Conservation (phyloP, 2,329 filamentous ascomycete genomes). For the Fusarium proliferatum region DNA sequence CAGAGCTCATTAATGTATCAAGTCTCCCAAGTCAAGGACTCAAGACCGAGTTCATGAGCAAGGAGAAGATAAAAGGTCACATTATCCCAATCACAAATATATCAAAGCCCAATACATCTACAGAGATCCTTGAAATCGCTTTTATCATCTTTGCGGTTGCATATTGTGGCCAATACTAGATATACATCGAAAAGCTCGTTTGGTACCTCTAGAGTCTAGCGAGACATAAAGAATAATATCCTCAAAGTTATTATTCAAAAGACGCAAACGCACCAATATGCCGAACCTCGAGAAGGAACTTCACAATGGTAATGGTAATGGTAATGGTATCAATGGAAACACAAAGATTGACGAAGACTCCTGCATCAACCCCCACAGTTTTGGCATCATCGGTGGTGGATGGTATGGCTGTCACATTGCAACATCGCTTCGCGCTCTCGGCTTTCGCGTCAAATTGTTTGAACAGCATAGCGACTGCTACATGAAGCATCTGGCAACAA, state of each 20-base stretch:
- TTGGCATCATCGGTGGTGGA: conserved; percentile 1
- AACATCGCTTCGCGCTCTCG: background rate
- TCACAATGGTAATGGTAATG: background rate
- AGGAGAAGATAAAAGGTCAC: background rate
- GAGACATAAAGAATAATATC: background rate
- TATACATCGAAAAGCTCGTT: background rate
- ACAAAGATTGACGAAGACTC: background rate
- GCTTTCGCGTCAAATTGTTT: background rate
- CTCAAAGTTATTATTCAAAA: no score
- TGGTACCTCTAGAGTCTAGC: no score
- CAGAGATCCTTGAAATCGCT: background rate
- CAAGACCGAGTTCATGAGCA: background rate
- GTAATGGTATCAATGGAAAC: background rate
- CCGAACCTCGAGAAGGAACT: background rate
- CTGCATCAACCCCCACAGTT: background rate
- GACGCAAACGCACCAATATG: background rate
- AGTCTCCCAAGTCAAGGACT: background rate
- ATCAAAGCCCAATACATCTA: background rate
- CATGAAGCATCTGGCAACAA: conserved; percentile 12
- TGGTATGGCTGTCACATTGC: conserved; percentile 12
- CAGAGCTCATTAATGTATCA: background rate
- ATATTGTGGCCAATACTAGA: background rate
- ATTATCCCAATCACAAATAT: background rate
- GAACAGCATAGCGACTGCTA: conserved; percentile 2
- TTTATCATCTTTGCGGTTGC: background rate